Evolutionary conservation across 1,284 basidiomycete species (phyloP), one percentile per base, ranked within the genome.

Genomic region (Marasmius sp.): DNA sequence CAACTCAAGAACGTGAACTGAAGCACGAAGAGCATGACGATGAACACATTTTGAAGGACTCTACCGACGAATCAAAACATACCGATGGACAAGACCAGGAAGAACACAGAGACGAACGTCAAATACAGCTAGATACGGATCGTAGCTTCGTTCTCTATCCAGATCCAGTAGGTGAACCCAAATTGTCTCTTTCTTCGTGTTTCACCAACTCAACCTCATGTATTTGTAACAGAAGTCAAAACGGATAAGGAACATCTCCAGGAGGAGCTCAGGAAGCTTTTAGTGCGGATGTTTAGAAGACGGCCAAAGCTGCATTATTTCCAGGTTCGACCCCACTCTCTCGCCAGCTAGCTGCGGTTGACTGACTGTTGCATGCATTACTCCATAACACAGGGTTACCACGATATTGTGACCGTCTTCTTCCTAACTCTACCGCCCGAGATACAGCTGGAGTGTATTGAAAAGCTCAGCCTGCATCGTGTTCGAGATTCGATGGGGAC

Each of bases 81-180:
- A 18, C 57, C 12, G 41, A 55, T 16, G 55, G 37, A 22, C 61
- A 61, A n/a, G 63, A 63, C 27, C 34, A 55, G 27, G 65, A 68
- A 58, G 74, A 79, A 12, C 93, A 96, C 70, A 77, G 76, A 4
- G 94, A 96, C 71, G 94, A 96, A 74, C 85, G 82, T 5, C 94
- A 96, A 76, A 94, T 96, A 65, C 77, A 81, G 58, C 82, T 95
- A 27, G 94, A 96, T 74, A 95, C 94, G 0, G 87, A 94, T 74
- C 85, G 94, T 38, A 93, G 93, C 66, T 96, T 96, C 69, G 92
- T 96, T 61, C 78, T 94, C 65, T 96, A 95, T 75, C 91, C 93
- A 70, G 85, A 95, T 75, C 91, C 93, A 70, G 85, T 86, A 82
- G 89, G 92, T 91, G 80, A 86, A 82, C 68, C 65, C 64, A 58